Evolutionary conservation across 768 basidiomycete species (phyloP), one percentile per base, ranked within the genome.

Genomic region (Tulasnella sp.): DNA sequence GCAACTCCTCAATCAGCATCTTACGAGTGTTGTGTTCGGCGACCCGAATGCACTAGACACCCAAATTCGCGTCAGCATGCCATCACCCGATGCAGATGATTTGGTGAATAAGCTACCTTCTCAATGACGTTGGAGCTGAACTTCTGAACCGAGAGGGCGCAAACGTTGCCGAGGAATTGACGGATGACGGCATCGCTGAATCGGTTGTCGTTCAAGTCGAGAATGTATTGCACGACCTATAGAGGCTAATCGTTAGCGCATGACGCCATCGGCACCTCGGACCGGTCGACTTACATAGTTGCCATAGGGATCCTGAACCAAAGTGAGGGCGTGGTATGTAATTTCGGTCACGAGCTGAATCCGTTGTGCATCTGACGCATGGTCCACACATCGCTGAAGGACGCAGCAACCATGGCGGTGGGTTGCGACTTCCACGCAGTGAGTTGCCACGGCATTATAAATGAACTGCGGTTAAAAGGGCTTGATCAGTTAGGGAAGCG

Each of bases 111-210:
- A 72, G 84, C 12, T 49, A 92, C 93, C 88, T 97, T 97, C 85
- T 97, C 96, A 78, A 97, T 96, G 77, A 99, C 97, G 83, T 99
- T 99, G 78, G 97, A 98, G 78, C 95, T 97, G 85, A 99, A 99
- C 85, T 99, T 99, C 83, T 99, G 97, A 19, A 98, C 97, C 6
- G 96, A 99, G 73, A 99, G 85, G 6, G 95, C 95, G 83, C 96
- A 99, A 77, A 99, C 94, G 81, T 99, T 99, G 80, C 97, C 97
- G 73, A 93, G 86, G 84, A 99, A 99, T 82, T 99, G 97, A 79
- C 97, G 91, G 80, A 99, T 98, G 80, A 99, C 93, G 70, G 87
- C 97, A 84, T 98, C 97, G 79, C 94, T 97, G 87, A 99, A 99
- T 64, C 97, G 89, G 83, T 94, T 96, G 85, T 99, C 97, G 84